phyloP scores from a whole-genome alignment of 345 rosid genomes.

The Brassica incana region DNA sequence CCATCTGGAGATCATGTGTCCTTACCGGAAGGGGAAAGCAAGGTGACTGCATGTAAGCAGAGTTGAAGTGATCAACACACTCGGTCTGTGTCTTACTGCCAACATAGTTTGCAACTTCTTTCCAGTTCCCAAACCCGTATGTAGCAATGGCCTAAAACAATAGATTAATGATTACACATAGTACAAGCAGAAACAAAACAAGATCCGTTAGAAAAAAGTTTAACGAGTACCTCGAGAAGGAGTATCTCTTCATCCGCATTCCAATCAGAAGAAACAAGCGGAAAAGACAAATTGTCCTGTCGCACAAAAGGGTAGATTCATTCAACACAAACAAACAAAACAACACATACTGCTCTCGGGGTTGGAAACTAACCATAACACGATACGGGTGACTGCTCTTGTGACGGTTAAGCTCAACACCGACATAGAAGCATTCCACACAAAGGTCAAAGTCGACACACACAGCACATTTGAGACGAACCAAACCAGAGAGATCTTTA shows the following conservation, averaged over 20 bases:
- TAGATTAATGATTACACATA: conserved; percentile 19
- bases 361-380: conserved; percentile 71
- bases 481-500: conserved; percentile 80
- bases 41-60: conserved; percentile 79
- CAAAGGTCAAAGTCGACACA: conserved; percentile 95
- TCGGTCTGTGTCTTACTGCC: conserved; percentile 79
- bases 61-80: conserved; percentile 72
- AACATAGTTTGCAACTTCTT: conserved; percentile 86
- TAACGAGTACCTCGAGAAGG: conserved; percentile 72
- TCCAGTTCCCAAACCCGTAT: conserved; percentile 96
- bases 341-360: not conserved
- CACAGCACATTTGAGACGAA: conserved; percentile 83
- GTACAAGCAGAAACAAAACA: not conserved
- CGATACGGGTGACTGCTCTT: conserved; percentile 75
- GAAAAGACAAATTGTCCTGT: conserved; percentile 94
- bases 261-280: conserved; percentile 87
- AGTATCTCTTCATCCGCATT: conserved; percentile 93
- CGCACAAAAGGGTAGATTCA: conserved; percentile 17
- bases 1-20: not conserved
- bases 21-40: conserved; percentile 90
- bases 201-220: not conserved
- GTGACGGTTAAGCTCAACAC: conserved; percentile 76
- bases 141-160: conserved; percentile 78
- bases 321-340: not conserved
- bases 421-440: conserved; percentile 83